Conservation (phyloP, 2,329 filamentous ascomycete genomes). For the Teratosphaeria zuluensis region DNA sequence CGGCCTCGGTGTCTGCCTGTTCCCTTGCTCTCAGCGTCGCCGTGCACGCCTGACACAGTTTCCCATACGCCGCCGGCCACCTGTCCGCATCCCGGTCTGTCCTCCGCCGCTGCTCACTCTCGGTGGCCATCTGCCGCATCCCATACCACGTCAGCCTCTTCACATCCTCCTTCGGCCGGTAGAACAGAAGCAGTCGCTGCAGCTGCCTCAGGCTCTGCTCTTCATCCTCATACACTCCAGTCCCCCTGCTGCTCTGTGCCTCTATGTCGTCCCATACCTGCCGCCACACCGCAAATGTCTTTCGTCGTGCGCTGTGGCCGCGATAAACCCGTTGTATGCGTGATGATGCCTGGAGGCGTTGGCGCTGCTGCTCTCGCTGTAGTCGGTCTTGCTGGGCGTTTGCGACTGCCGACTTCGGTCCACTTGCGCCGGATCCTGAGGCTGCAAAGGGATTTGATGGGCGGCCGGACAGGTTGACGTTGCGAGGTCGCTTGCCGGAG, state of each 20-base stretch:
- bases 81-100: not conserved
- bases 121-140: slow-evolving; percentile 26
- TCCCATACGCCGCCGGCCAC: slow-evolving; percentile 35
- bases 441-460: slow-evolving; percentile 60
- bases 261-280: slow-evolving; percentile 50
- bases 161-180: slow-evolving; percentile 30
- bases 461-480: slow-evolving; percentile 89
- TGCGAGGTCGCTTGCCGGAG: slow-evolving; percentile 70
- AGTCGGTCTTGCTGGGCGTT: slow-evolving; percentile 80
- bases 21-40: slow-evolving; percentile 10
- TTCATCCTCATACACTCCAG: slow-evolving; percentile 27
- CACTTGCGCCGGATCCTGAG: slow-evolving; percentile 45
- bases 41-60: slow-evolving; percentile 30
- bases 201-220: slow-evolving; percentile 33
- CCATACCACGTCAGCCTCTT: slow-evolving; percentile 32
- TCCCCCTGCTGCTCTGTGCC: slow-evolving; percentile 20
- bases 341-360: slow-evolving; percentile 62
- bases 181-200: slow-evolving; percentile 36
- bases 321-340: slow-evolving; percentile 75
- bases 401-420: slow-evolving; percentile 65
- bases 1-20: slow-evolving; percentile 11
- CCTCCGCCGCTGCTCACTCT: slow-evolving; percentile 14
- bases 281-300: slow-evolving; percentile 49
- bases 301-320: slow-evolving; percentile 56
- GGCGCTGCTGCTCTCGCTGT: slow-evolving; percentile 69